Base-by-base conservation (phyloP, 2,329 filamentous ascomycete genomes). In the Pezicula carpinea region DNA sequence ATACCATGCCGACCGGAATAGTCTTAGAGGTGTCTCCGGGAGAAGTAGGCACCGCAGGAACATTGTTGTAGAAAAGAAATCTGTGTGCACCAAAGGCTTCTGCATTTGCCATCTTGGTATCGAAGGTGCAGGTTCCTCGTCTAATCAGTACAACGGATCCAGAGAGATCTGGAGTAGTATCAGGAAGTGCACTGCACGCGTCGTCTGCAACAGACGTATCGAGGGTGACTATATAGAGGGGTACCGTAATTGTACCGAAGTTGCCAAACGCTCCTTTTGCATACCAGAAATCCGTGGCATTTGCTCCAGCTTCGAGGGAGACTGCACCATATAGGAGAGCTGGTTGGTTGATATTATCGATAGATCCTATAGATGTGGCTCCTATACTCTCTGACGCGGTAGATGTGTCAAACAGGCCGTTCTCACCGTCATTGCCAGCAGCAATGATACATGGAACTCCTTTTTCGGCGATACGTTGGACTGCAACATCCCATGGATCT, bases 321-420 rank as follows among this genome's bases (percentile, higher is more conserved):
- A 3, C 19, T 5, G 22, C 19, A 10, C 22, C 22, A 23, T 22
- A 22, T 15, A 40, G 26, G 14, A 40, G 13, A 6, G 38, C 38
- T 11, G 41, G 41, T 13, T 18, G 19, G n/a, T 44, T 44, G 17
- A 35, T 22, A 15, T 44, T 44, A n/a, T 33, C 41, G 21, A 44
- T 36, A 4, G 41, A 44, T 15, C 41, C 41, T 7, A 44, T 15
- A 23, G 41, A 29, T 14, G 19, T 35, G 6, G 31, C 29, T 11
- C 41, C 41, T 4, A 44, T 36, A 6, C 19, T 15, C n/a, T 40
- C 38, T n/a, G 41, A 29, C 15, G 41, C 29, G 26, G 41, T 22
- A 8, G 41, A 44, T 5, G 41, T 44, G 18, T 44, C 31, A 23
- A 40, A 40, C 23, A 40, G 38, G 13, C 38, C 38, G 32, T 44